Conservation (phyloP, 78 protist species). For the Emiliania huxleyi region DNA sequence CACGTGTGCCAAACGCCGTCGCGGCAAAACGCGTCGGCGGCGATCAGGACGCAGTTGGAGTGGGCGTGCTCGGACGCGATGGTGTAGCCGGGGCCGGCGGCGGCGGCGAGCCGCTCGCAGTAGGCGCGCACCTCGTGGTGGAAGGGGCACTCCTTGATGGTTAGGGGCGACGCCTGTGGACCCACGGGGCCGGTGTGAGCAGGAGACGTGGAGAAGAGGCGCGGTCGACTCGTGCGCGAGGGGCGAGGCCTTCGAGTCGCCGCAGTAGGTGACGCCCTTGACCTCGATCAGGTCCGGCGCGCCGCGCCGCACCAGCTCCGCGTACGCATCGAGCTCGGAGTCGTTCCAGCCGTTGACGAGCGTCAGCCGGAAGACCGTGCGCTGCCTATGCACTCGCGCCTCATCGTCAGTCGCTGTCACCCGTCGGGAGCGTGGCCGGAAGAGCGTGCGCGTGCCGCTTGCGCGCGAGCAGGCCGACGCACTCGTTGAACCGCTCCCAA, state of each 20-base stretch:
- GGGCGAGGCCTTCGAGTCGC: constrained; percentile 32
- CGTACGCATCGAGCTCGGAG: constrained; percentile 60
- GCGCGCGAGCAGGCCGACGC: constrained; percentile 51
- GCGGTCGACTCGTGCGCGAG: too few relatives aligned
- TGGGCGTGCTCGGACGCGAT: constrained; percentile 85
- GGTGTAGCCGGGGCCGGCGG: constrained; percentile 46
- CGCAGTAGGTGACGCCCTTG: constrained; percentile 81
- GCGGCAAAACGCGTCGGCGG: not conserved
- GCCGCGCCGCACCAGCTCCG: constrained; percentile 65
- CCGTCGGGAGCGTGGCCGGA: too few relatives aligned
- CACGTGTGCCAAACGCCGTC: constrained; percentile 84
- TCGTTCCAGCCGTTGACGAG: constrained; percentile 69
- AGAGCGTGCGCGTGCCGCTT: too few relatives aligned
- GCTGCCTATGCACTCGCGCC: too few relatives aligned
- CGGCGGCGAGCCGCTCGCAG: not conserved
- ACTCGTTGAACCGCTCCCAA: constrained; percentile 71
- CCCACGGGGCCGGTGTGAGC: too few relatives aligned
- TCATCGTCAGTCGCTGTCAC: too few relatives aligned
- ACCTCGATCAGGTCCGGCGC: constrained; percentile 82
- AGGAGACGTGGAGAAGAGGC: too few relatives aligned
- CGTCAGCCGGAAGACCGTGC: constrained; percentile 88
- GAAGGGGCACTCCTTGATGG: constrained; percentile 80
- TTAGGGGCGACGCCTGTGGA: too few relatives aligned
- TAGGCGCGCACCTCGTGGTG: constrained; percentile 64
- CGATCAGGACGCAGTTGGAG: constrained; percentile 73